phyloP scores from a whole-genome alignment of 371 early-diverging fungal species.

The Mycotypha africana region DNA sequence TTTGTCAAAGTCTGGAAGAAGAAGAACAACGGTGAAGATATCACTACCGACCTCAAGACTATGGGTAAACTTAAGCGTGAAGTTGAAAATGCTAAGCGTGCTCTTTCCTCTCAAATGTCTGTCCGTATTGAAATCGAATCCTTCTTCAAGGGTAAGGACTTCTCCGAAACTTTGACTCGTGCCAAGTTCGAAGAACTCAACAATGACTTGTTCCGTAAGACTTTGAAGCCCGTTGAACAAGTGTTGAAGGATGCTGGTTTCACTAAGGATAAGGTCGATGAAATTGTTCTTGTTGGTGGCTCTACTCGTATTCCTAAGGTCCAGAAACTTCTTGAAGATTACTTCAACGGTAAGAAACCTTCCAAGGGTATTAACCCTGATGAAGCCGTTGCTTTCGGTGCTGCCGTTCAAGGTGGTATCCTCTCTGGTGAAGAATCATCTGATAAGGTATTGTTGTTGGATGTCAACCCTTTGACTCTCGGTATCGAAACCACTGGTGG shows the following conservation, averaged over 20 bases:
- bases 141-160: constrained; percentile 97
- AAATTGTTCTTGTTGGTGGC: constrained; percentile 99
- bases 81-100: constrained; percentile 87
- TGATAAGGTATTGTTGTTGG: constrained; percentile 87
- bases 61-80: constrained; percentile 87
- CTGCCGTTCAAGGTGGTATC: constrained; percentile 98
- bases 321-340: constrained; percentile 84
- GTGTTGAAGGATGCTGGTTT: constrained; percentile 96
- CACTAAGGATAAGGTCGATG: constrained; percentile 83
- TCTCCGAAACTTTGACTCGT: constrained; percentile 94
- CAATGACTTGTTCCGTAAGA: constrained; percentile 88
- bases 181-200: constrained; percentile 94
- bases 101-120: constrained; percentile 81
- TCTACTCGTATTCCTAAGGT: constrained; percentile 99
- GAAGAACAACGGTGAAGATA: constrained; percentile 66
- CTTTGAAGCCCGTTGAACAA: constrained; percentile 95
- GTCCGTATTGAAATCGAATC: constrained; percentile 78
- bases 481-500: constrained; percentile 97
- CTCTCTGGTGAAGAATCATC: constrained; percentile 84
- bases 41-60: constrained; percentile 68
- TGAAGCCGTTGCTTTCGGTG: constrained; percentile 90
- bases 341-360: constrained; percentile 92
- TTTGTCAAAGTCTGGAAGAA: constrained; percentile 72
- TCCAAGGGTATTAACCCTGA: constrained; percentile 62
- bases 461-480: constrained; percentile 97